These are phyloP conservation scores for Ananas comosus DNA, from an alignment of 176 grass and related monocot genomes.

Conservation along the genomic window DNA sequence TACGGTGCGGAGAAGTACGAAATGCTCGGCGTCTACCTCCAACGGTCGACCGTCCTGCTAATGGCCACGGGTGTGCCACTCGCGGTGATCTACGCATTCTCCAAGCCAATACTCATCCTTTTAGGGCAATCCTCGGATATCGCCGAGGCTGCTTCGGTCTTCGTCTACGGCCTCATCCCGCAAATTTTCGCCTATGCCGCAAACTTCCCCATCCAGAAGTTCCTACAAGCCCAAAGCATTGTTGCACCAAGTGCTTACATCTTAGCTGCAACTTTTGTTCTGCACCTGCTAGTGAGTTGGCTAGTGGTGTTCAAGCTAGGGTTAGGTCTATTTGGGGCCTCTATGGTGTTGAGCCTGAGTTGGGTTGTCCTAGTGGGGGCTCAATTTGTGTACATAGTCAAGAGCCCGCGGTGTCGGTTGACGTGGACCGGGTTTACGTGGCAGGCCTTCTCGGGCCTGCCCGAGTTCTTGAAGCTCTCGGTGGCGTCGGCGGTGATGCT, in stretches of 20 bases:
- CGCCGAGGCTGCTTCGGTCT: constrained; percentile 51
- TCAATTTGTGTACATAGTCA: constrained; percentile 68
- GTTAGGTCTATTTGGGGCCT: constrained; percentile 59
- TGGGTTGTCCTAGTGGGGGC: constrained; percentile 65
- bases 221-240: constrained; percentile 86
- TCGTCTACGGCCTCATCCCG: constrained; percentile 73
- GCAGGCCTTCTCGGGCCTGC: constrained; percentile 60
- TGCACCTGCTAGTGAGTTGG: constrained; percentile 65
- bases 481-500: constrained; percentile 81
- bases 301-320: constrained; percentile 44
- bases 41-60: constrained; percentile 62
- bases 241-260: constrained; percentile 89
- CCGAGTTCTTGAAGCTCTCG: constrained; percentile 56
- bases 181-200: constrained; percentile 88
- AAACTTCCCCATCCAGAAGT: constrained; percentile 91
- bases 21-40: constrained; percentile 82
- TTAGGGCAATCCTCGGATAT: constrained; percentile 76
- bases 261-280: constrained; percentile 31
- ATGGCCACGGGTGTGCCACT: constrained; percentile 67
- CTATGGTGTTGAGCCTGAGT: constrained; percentile 58
- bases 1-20: constrained; percentile 67
- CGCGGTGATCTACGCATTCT: constrained; percentile 53
- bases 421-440: constrained; percentile 81
- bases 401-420: constrained; percentile 41
- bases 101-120: constrained; percentile 52